Percentiles rank a stretch among this genome's conserved stretches.
Evolutionary conservation across 1,139 yeast species (phyloP).

Genomic region (Hansenula lynferdii): DNA sequence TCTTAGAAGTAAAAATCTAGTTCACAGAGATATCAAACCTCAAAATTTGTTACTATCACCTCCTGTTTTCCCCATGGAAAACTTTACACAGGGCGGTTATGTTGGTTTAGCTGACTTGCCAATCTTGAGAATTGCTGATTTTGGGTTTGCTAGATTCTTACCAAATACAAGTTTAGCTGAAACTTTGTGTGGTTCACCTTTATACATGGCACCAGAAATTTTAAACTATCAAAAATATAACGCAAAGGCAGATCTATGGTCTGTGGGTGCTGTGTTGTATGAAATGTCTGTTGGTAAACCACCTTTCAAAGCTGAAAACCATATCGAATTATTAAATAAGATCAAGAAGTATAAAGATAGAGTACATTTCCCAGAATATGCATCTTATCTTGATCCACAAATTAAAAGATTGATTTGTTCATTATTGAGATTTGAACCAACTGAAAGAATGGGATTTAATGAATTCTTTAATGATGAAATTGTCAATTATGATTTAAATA

Average conservation of each 20-base stretch:
- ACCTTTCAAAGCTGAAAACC: slow-evolving; percentile 91
- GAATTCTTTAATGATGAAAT: slow-evolving; percentile 70
- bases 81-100: slow-evolving; percentile 52
- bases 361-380: slow-evolving; percentile 57
- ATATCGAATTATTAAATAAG: slow-evolving; percentile 78
- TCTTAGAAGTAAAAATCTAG: slow-evolving; percentile 74
- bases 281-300: slow-evolving; percentile 98
- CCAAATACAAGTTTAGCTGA: slow-evolving; percentile 95
- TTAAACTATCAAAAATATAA: slow-evolving; percentile 90
- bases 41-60: slow-evolving; percentile 85
- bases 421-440: slow-evolving; percentile 76
- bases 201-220: slow-evolving; percentile 98
- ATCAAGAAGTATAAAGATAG: slow-evolving; percentile 78
- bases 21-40: slow-evolving; percentile 93
- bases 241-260: slow-evolving; percentile 97
- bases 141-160: slow-evolving; percentile 92
- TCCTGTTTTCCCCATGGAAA: slow-evolving; percentile 53
- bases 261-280: slow-evolving; percentile 92
- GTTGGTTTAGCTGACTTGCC: slow-evolving; percentile 89
- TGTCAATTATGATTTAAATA: slow-evolving; percentile 27
- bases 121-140: slow-evolving; percentile 88
- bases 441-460: slow-evolving; percentile 79
- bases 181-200: slow-evolving; percentile 94
- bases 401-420: slow-evolving; percentile 68
- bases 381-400: slow-evolving; percentile 32